phyloP scores from a whole-genome alignment of 2,329 filamentous ascomycete species.

The Orbilia javanica region DNA sequence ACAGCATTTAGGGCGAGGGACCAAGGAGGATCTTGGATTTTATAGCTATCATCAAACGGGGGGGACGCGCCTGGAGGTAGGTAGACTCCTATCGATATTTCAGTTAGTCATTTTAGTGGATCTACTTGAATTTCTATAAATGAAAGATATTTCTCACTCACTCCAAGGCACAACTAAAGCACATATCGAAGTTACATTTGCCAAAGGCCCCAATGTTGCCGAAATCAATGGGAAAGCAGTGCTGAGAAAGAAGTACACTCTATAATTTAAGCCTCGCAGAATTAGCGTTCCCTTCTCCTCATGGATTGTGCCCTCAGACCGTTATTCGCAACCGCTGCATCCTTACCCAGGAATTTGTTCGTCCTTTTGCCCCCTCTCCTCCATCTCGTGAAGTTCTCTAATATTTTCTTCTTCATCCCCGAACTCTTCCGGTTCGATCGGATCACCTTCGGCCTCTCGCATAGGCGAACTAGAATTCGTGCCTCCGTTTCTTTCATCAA shows the following conservation, averaged over 20 bases:
- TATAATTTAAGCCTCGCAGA: not conserved
- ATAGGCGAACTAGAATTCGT: conserved; percentile 30
- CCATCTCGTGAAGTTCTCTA: conserved; percentile 33
- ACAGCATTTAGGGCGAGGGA: conserved; percentile 80
- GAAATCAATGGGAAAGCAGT: conserved; percentile 79
- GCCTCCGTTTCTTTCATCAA: not conserved
- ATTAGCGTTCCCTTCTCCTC: not conserved
- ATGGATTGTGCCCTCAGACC: not conserved
- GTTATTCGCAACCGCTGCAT: not conserved
- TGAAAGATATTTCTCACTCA: conserved; percentile 66
- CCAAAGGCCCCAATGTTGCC: conserved; percentile 85
- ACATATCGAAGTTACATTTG: conserved; percentile 88
- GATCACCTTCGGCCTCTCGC: conserved; percentile 37
- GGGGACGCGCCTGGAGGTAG: conserved; percentile 66
- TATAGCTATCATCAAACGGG: conserved; percentile 71
- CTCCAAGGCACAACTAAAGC: conserved; percentile 86
- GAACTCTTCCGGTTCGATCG: conserved; percentile 14
- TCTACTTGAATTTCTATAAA: not conserved
- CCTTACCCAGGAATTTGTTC: conserved; percentile 47
- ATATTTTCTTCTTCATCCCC: conserved; percentile 41
- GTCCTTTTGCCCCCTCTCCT: conserved; percentile 30
- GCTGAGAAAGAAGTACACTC: conserved; percentile 43
- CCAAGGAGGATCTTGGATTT: conserved; percentile 78
- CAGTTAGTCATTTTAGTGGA: not conserved
- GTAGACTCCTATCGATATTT: conserved; percentile 24